These are phyloP conservation scores for Jacaranda mimosifolia DNA, from an alignment of 257 asterid genomes.

Conservation along the genomic window DNA sequence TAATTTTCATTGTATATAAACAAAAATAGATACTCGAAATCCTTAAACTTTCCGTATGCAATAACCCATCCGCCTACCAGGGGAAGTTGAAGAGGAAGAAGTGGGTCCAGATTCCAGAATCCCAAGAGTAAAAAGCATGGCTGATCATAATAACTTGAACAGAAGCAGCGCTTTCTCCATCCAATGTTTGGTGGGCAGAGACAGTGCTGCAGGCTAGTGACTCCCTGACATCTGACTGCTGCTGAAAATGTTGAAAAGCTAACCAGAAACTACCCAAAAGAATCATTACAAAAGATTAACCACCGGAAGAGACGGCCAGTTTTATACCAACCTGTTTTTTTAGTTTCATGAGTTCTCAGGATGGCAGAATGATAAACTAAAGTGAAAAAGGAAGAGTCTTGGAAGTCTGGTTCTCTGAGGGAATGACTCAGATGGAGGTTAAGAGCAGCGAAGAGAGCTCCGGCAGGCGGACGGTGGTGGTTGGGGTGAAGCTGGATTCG, in stretches of 20 bases:
- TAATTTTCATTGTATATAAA: slow-evolving; percentile 1
- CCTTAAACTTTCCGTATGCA: too few species aligned
- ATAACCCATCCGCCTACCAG: too few species aligned
- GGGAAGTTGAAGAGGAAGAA: too few species aligned
- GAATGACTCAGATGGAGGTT: neutral
- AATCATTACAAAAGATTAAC: neutral
- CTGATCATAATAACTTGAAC: neutral
- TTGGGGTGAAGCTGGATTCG: neutral
- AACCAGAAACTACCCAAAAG: neutral
- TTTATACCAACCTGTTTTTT: neutral
- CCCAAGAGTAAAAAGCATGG: neutral
- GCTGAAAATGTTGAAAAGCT: neutral
- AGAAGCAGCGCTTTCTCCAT: neutral
- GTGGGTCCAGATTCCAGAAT: neutral
- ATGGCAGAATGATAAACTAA: neutral
- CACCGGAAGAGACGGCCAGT: neutral
- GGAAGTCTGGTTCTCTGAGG: neutral
- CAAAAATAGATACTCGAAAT: too few species aligned
- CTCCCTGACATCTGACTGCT: neutral
- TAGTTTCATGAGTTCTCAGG: neutral
- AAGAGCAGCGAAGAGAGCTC: neutral
- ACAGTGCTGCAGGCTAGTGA: neutral
- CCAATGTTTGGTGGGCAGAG: neutral
- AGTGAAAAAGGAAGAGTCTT: neutral
- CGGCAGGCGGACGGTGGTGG: neutral